Evolutionary conservation across 148 eudicot species (phyloP).

Genomic region (Nepenthes gracilis): DNA sequence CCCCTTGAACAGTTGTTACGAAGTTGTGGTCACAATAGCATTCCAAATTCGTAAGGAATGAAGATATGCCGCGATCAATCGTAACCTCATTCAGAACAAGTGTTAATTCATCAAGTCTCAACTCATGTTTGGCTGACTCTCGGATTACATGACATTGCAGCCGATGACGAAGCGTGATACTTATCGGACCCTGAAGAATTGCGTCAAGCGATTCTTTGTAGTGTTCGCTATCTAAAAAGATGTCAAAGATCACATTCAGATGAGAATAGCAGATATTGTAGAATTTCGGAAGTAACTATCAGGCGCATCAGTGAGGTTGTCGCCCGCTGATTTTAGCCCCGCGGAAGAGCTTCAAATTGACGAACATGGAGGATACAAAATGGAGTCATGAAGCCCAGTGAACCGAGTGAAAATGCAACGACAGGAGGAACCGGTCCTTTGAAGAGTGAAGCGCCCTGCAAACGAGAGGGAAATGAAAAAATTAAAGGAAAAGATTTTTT

Average conservation of each 20-base stretch:
- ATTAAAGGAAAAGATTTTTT: too few species aligned
- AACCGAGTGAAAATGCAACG: slow-evolving; percentile 87
- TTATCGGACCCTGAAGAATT: slow-evolving; percentile 65
- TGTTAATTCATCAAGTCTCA: slow-evolving; percentile 63
- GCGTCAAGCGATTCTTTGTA: slow-evolving; percentile 70
- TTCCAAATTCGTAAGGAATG: slow-evolving; percentile 84
- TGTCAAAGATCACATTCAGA: slow-evolving; percentile 35
- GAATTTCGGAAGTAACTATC: too few species aligned
- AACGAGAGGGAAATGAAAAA: too few species aligned
- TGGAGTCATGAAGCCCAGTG: slow-evolving; percentile 96
- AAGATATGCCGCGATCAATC: slow-evolving; percentile 88
- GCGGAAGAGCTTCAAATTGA: neutral
- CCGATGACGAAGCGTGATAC: slow-evolving; percentile 82
- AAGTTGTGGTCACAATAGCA: slow-evolving; percentile 87
- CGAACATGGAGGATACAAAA: slow-evolving; percentile 70
- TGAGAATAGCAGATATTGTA: neutral
- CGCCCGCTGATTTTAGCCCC: too few species aligned
- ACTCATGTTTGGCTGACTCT: slow-evolving; percentile 61
- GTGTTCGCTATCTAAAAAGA: slow-evolving; percentile 64
- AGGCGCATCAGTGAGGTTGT: too few species aligned
- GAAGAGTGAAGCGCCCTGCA: slow-evolving; percentile 95
- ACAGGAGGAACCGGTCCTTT: slow-evolving; percentile 97
- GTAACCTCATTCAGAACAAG: slow-evolving; percentile 93
- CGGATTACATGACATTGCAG: slow-evolving; percentile 75
- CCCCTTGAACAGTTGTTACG: slow-evolving; percentile 95